Percentiles rank a stretch among this genome's conserved stretches.
Evolutionary conservation across 305 asterid species (phyloP).

Genomic region (Rubia tinctorum): DNA sequence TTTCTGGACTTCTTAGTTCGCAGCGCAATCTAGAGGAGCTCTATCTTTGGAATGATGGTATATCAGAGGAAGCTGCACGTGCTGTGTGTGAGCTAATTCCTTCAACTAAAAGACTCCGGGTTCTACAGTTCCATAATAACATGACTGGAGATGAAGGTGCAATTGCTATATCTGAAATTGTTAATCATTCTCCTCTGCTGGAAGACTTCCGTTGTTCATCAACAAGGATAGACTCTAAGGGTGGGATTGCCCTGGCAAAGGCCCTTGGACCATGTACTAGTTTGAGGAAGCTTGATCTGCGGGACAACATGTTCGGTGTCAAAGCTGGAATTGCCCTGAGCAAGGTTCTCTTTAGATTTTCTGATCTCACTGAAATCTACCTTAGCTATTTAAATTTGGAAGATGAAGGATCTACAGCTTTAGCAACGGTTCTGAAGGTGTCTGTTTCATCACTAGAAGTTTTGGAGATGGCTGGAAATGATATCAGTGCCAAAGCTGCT

Average conservation of each 20-base stretch:
- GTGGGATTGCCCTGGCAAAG: constrained; percentile 69
- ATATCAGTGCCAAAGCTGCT: constrained; percentile 72
- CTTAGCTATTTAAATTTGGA: constrained; percentile 92
- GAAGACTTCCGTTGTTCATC: constrained; percentile 93
- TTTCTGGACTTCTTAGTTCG: constrained; percentile 63
- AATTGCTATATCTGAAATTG: constrained; percentile 63
- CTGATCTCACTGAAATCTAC: constrained; percentile 59
- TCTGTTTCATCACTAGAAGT: constrained; percentile 74
- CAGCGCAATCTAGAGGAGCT: constrained; percentile 80
- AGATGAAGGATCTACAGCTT: constrained; percentile 77
- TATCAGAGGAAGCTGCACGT: constrained; percentile 87
- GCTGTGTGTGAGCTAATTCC: constrained; percentile 74
- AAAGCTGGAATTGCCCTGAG: constrained; percentile 74
- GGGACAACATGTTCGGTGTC: constrained; percentile 90
- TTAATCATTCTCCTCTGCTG: constrained; percentile 51
- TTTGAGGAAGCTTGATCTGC: constrained; percentile 77
- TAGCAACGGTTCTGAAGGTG: constrained; percentile 60
- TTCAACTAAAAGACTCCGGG: constrained; percentile 56
- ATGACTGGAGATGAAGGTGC: constrained; percentile 98
- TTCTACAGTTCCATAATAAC: constrained; percentile 87
- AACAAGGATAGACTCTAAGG: constrained; percentile 77
- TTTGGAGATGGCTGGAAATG: constrained; percentile 93
- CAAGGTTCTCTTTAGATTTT: constrained; percentile 43
- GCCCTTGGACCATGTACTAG: constrained; percentile 54
- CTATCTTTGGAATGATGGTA: constrained; percentile 77